Conservation (phyloP, 179 eudicot genomes). For the Beta lomatogona region DNA sequence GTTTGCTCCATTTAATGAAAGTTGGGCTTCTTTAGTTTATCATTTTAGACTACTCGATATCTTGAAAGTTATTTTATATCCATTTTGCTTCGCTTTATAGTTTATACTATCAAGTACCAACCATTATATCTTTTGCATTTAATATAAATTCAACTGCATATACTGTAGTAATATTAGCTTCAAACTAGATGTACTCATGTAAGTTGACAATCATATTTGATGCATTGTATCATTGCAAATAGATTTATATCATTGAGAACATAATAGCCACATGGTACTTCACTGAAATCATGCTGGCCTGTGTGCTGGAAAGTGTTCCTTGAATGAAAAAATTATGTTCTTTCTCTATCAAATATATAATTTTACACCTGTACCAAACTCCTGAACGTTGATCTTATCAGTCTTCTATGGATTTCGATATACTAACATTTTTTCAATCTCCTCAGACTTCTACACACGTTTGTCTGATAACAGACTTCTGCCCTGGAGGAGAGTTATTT, state of each 20-base stretch:
- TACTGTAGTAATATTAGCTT: neutral
- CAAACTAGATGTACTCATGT: slow-evolving; percentile 1
- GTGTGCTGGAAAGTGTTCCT: neutral
- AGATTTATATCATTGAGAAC: neutral
- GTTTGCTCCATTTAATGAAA: neutral
- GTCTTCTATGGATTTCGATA: neutral
- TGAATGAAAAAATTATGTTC: neutral
- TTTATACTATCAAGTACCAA: neutral
- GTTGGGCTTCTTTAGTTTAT: neutral
- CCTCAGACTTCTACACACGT: slow-evolving; percentile 90
- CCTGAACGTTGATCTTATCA: neutral
- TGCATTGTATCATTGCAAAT: neutral
- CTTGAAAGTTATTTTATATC: neutral
- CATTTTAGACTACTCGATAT: neutral
- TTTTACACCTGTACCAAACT: neutral
- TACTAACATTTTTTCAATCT: slow-evolving; percentile 26
- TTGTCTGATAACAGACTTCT: slow-evolving; percentile 94
- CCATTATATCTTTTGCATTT: neutral
- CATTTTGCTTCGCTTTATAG: neutral
- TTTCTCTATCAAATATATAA: neutral
- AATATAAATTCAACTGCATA: neutral
- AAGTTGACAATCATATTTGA: neutral
- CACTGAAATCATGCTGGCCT: neutral
- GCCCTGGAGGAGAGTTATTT: slow-evolving; percentile 94
- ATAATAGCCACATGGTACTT: neutral